Evolutionary conservation across 2,329 filamentous ascomycete species (phyloP), one percentile per base, ranked within the genome.

Genomic region (Alternaria sp.): DNA sequence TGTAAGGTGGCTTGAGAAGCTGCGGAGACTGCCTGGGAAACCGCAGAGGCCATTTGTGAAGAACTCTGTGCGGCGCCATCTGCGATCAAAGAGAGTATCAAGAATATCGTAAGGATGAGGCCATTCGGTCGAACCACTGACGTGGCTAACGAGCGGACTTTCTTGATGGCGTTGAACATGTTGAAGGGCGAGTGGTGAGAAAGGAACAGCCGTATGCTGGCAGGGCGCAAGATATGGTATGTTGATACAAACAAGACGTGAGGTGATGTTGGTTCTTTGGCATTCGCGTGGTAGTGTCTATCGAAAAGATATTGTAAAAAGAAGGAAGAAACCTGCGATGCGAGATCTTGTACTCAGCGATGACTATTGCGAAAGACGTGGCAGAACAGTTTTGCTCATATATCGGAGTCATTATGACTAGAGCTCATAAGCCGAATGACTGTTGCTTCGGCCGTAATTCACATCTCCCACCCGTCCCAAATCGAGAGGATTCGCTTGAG

Each of bases 391-490:
- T 11, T 4, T 25, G 13, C 15, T 54, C 51, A 54, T 32, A 50
- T 19, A 36, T 1, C 4, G 4, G n/a, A 21, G 47, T 19, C 19
- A 13, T 25, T 2, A 12, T 52, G 49, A 52, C 49, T 52, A 17
- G 17, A 36, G 1, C 1, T 2, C 13, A 12, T 6, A 8, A n/a
- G 13, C 2, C 7, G 15, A 17, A 23, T 43, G 30, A 19, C 51
- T 54, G 32, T 54, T n/a, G 11, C 11, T 8, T 26, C 0, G 15
- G 2, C 4, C 4, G 3, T 25, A 5, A 6, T 23, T 59, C n/a
- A 62, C 11, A 21, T 12, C 6, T 59, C 12, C 69, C 67, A 71
- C 13, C 68, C 69, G 15, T 70, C 50, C 74, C 74, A 78, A 21
- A 21, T 5, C 21, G 21, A 3, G 21, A 21, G 21, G 21, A 21